These are phyloP conservation scores for Mortierella sp. DNA, from an alignment of 371 early-diverging fungal species.

Conservation along the genomic window DNA sequence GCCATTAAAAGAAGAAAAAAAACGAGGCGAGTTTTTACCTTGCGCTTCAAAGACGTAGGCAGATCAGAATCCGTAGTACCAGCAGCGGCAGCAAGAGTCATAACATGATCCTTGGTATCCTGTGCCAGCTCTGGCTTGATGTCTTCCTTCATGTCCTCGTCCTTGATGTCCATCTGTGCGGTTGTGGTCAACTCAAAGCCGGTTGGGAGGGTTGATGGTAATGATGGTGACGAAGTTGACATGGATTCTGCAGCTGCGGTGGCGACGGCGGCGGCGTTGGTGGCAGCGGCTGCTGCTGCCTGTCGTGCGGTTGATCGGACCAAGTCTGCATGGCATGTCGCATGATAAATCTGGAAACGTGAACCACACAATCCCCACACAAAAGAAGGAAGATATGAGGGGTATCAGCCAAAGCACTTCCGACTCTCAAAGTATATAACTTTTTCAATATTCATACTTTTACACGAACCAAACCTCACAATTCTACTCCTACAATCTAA, in stretches of 20 bases:
- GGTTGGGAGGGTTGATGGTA: neutral
- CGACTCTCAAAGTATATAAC: neutral
- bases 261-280: slow-evolving; percentile 24
- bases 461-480: neutral
- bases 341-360: slow-evolving; percentile 70
- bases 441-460: neutral
- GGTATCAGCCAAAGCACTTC: neutral
- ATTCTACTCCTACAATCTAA: neutral
- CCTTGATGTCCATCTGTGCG: neutral
- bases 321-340: slow-evolving; percentile 75
- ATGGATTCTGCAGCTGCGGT: slow-evolving; percentile 12
- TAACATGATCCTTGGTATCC: slow-evolving; percentile 30
- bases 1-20: neutral
- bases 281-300: slow-evolving; percentile 34
- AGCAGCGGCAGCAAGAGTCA: slow-evolving; percentile 10
- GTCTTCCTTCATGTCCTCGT: slow-evolving; percentile 12
- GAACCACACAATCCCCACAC: neutral
- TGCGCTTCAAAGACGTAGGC: slow-evolving; percentile 38
- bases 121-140: neutral
- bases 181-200: neutral
- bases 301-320: slow-evolving; percentile 47
- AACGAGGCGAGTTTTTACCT: slow-evolving; percentile 24
- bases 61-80: slow-evolving; percentile 6
- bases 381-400: neutral
- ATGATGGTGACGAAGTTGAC: neutral